phyloP scores from a whole-genome alignment of 495 filamentous ascomycete species.

The Niebla homalea region DNA sequence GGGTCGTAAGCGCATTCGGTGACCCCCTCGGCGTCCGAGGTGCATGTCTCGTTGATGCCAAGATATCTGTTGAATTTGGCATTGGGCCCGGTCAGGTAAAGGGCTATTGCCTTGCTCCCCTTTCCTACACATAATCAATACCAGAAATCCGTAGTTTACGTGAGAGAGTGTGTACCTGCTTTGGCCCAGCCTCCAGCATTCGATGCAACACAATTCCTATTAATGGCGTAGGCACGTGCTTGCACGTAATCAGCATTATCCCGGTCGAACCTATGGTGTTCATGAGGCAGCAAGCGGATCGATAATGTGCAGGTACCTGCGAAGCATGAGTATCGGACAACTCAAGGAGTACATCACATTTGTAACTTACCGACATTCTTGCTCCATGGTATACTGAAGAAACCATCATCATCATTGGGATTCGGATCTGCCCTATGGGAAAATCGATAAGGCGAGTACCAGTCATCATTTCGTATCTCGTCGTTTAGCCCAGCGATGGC shows the following conservation, averaged over 20 bases:
- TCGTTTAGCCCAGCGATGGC: not conserved
- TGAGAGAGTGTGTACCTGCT: not conserved
- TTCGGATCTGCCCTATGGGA: too few species aligned
- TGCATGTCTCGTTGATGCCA: not conserved
- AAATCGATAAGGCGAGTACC: too few species aligned
- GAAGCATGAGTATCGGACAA: not conserved
- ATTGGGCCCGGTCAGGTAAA: not conserved
- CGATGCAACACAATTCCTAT: not conserved
- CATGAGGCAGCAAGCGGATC: not conserved
- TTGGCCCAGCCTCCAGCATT: not conserved
- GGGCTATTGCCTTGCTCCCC: not conserved
- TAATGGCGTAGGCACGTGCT: not conserved
- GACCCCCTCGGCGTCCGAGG: not conserved
- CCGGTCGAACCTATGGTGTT: not conserved
- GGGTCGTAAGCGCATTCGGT: not conserved
- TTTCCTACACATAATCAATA: not conserved
- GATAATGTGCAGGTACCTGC: not conserved
- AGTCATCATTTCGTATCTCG: not conserved
- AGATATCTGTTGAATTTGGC: not conserved
- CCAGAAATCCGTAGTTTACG: not conserved
- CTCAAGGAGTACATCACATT: not conserved
- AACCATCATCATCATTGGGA: too few species aligned
- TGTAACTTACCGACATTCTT: not conserved
- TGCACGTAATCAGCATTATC: constrained; percentile 1
- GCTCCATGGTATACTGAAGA: not conserved